Evolutionary conservation across 2,329 filamentous ascomycete species (phyloP), one percentile per base, ranked within the genome.

Genomic region (Penicillium paneum): DNA sequence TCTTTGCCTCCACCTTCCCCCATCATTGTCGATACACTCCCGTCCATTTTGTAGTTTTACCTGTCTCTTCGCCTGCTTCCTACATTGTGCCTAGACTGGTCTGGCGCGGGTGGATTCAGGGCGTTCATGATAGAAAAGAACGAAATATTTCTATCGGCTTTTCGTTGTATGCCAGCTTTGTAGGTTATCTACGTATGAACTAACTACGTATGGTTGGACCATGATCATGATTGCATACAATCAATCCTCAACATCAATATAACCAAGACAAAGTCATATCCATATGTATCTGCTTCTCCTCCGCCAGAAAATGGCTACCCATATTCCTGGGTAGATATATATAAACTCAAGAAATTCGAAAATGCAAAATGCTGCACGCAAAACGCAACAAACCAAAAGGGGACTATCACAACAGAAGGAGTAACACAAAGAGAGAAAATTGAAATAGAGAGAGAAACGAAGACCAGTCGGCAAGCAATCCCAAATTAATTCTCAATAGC

Each of bases 401-500:
- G 36, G 29, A 31, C 15, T 31, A 43, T 31, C 49, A 34, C 32
- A 35, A 15, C 28, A 17, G 17, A 29, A 36, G 7, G 5, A 12
- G 31, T 13, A 19, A 36, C 11, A 8, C 2, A 5, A 52, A 28
- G 8, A 8, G 17, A 6, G 21, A 13, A 10, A 31, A 38, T n/a
- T n/a, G n/a, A n/a, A n/a, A n/a, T n/a, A 24, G 2, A 48, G 12
- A 21, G 8, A 31, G 31, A 39, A 15, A 8, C 7, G 31, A 35
- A 13, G 15, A 39, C 11, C 13, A 13, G 34, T 12, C 21, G 3
- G 5, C 7, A n/a, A 15, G 3, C 17, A 40, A 41, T n/a, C 1
- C 32, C 11, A 34, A 52, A 26, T 38, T 61, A 74, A 41, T 34
- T 53, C 57, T 74, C 71, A 57, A 66, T 52, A 15, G 71, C 64